Conservation (phyloP, 140 eudicot species). For the Ambrosia hybrid region DNA sequence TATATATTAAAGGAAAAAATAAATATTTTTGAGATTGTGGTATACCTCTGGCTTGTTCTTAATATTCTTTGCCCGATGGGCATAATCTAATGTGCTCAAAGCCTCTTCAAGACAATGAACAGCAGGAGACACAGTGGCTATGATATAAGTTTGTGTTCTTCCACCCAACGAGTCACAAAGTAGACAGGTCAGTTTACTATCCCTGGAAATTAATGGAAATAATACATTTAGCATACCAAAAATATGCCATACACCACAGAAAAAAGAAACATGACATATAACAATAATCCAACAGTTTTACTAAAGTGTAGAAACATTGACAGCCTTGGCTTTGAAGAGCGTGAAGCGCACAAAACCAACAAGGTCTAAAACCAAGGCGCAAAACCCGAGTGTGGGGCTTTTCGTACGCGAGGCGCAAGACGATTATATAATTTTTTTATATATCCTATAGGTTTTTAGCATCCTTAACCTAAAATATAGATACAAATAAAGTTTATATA, state of each 20-base stretch:
- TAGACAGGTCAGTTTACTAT: slow-evolving; percentile 94
- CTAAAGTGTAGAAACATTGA: background rate
- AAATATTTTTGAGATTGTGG: background rate
- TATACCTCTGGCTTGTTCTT: slow-evolving; percentile 96
- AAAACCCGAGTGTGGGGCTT: too few species aligned
- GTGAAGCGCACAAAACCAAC: too few species aligned
- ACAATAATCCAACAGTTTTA: background rate
- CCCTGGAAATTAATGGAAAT: slow-evolving; percentile 45
- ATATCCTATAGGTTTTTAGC: too few species aligned
- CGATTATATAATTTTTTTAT: too few species aligned
- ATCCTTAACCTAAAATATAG: too few species aligned
- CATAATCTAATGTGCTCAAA: slow-evolving; percentile 95
- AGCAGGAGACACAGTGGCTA: slow-evolving; percentile 99
- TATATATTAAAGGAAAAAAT: background rate
- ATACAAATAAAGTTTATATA: too few species aligned
- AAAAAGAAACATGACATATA: background rate
- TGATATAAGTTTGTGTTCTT: slow-evolving; percentile 94
- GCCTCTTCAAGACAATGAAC: slow-evolving; percentile 99
- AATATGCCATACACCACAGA: background rate
- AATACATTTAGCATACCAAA: background rate
- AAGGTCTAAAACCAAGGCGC: too few species aligned
- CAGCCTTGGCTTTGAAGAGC: too few species aligned
- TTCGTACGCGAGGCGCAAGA: too few species aligned
- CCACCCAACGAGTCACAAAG: slow-evolving; percentile 99
- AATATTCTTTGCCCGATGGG: slow-evolving; percentile 93